These are phyloP conservation scores for Adansonia rubrostipa DNA, from an alignment of 441 rosid genomes.

Conservation along the genomic window DNA sequence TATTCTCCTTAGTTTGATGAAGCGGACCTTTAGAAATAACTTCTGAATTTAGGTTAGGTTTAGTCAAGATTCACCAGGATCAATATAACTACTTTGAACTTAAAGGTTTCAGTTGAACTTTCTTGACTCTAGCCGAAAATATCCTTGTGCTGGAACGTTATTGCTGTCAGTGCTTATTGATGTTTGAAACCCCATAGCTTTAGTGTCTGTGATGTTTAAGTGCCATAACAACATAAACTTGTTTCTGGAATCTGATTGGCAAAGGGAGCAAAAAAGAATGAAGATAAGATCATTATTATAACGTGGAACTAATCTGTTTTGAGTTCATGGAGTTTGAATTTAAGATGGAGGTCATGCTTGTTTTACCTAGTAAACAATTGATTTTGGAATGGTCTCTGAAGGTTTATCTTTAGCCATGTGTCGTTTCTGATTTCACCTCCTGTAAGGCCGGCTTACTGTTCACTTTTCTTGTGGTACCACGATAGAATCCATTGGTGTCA, in stretches of 20 bases:
- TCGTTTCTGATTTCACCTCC: not conserved
- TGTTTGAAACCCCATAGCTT: constrained; percentile 10
- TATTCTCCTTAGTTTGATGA: constrained; percentile 3
- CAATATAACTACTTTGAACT: not conserved
- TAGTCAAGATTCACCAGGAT: not conserved
- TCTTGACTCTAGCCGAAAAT: not conserved
- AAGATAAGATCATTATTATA: not conserved
- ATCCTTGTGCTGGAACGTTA: not conserved
- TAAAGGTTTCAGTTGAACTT: no score
- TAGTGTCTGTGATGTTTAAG: not conserved
- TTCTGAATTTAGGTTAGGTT: not conserved
- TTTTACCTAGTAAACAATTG: not conserved
- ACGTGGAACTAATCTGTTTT: not conserved
- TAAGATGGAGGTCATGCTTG: not conserved
- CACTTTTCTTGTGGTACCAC: constrained; percentile 9
- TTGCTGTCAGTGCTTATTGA: not conserved
- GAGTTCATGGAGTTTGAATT: not conserved
- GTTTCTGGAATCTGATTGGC: constrained; percentile 5
- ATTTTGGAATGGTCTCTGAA: not conserved
- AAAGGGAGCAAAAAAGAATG: not conserved
- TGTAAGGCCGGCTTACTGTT: not conserved
- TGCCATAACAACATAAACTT: not conserved
- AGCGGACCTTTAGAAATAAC: not conserved
- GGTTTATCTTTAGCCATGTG: not conserved
- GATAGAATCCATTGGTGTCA: constrained; percentile 6